Evolutionary conservation across 2,329 filamentous ascomycete species (phyloP), one percentile per base, ranked within the genome.

Genomic region (Diaporthe nobilis): DNA sequence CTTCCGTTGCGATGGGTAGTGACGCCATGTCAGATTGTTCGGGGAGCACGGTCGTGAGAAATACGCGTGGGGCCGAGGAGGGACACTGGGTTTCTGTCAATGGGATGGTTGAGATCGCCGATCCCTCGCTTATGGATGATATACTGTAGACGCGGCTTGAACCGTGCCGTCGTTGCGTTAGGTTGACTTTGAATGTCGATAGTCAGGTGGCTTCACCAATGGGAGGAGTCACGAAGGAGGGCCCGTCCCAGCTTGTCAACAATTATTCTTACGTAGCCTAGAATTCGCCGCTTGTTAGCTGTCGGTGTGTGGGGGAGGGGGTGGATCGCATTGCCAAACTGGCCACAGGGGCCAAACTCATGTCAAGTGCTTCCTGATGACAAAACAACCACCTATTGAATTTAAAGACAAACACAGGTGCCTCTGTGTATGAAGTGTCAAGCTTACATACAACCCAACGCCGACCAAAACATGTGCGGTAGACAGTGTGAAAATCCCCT

Each of bases 21-120:
- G 76, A 75, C 37, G 51, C 25, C 15, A 71, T 75, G n/a, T 77
- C 76, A 47, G 76, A 77, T 44, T 77, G 76, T 51, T 77, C 76
- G 2, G 60, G 63, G 12, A 73, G 71, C 20, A 77, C 76, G 20
- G 70, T 77, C 3, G 76, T 77, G 57, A 77, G 73, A 42, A 75
- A 73, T 22, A 42, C 17, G 10, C n/a, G 10, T 28, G 44, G 31
- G 9, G 20, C 20, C 5, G 42, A 37, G 13, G 34, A 37, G 68
- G 65, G 63, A 25, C 63, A 53, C 15, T 77, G 73, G 76, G 49
- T 25, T 47, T 39, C 31, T 37, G 57, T 42, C 15, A 57, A 71
- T 60, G 76, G 71, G 49, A 42, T 61, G 49, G 55, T 47, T 17
- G 55, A 61, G 13, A 71, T 71, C 25, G 39, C 63, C 39, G 34